phyloP scores from a whole-genome alignment of 495 filamentous ascomycete species.

The Neurospora terricola region DNA sequence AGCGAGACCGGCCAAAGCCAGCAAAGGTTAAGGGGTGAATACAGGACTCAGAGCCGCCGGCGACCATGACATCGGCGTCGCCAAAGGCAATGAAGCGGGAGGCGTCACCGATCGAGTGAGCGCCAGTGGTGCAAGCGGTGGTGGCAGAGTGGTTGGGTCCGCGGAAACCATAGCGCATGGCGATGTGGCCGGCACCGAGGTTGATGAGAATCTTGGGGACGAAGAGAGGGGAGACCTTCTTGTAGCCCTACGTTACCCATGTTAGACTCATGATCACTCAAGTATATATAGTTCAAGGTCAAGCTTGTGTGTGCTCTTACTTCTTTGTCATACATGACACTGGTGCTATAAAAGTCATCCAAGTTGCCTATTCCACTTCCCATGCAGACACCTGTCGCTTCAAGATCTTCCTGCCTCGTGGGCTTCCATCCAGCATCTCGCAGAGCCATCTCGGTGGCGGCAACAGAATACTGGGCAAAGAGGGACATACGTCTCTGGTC shows the following conservation, averaged over 20 bases:
- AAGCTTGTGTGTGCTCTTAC: constrained; percentile 32
- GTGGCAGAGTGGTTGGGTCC: constrained; percentile 88
- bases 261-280: constrained; percentile 1
- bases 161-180: constrained; percentile 83
- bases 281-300: neutral
- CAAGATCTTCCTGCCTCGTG: constrained; percentile 45
- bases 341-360: constrained; percentile 77
- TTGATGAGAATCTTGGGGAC: constrained; percentile 91
- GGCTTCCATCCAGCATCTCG: constrained; percentile 75
- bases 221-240: constrained; percentile 85
- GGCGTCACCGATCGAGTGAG: constrained; percentile 89
- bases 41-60: constrained; percentile 88
- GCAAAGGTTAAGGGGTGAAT: constrained; percentile 90
- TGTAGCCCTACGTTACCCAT: constrained; percentile 55
- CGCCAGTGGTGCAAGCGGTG: constrained; percentile 91
- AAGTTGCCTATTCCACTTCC: constrained; percentile 96
- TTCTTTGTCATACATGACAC: constrained; percentile 61
- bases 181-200: constrained; percentile 85
- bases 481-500: constrained; percentile 81
- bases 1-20: constrained; percentile 81
- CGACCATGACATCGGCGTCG: constrained; percentile 90
- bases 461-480: constrained; percentile 87
- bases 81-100: constrained; percentile 80
- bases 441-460: constrained; percentile 78
- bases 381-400: constrained; percentile 78